Evolutionary conservation across 1,284 basidiomycete species (phyloP), one percentile per base, ranked within the genome.

Genomic region (Volvariella surrecta): DNA sequence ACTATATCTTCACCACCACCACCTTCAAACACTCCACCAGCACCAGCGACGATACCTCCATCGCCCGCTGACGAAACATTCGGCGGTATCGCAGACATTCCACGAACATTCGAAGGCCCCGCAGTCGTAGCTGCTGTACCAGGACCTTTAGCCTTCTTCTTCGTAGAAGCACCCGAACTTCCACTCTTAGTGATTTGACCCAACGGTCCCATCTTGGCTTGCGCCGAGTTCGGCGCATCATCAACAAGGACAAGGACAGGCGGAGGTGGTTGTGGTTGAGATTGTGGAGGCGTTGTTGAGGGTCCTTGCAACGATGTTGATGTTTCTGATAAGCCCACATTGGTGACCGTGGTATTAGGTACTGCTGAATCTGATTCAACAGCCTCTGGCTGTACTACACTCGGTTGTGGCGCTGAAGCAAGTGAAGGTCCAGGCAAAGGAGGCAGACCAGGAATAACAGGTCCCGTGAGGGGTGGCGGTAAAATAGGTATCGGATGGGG

Each of bases 161-260:
- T 64, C 34, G 58, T 46, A 4, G 56, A 39, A 10, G 54, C 55
- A 16, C 51, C 47, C 4, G 54, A 43, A 0, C 55, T 48, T 3
- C 57, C 62, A 11, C 55, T 54, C 44, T 70, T 69, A 52, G 76
- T 52, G 46, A 88, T 74, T 56, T 88, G 83, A 9, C 86, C 86
- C 6, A 87, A 61, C 0, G 86, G 84, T 0, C 84, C 84, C 53
- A 88, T 74, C 66, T 83, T 88, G 37, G 71, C 64, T 48, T 83
- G 82, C 1, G 65, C 58, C 3, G 71, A 53, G 30, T 64, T 61
- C 0, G 81, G 79, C 0, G 59, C 35, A 52, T 89, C 86, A 63
- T 89, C 86, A 10, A 73, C 68, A 2, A 85, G 62, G 2, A 64
- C 50, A 19, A 73, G 48, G 20, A 62, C 56, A 18, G 59, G 57